Evolutionary conservation across 2,329 filamentous ascomycete species (phyloP).

Genomic region (Teratosphaeria destructans): DNA sequence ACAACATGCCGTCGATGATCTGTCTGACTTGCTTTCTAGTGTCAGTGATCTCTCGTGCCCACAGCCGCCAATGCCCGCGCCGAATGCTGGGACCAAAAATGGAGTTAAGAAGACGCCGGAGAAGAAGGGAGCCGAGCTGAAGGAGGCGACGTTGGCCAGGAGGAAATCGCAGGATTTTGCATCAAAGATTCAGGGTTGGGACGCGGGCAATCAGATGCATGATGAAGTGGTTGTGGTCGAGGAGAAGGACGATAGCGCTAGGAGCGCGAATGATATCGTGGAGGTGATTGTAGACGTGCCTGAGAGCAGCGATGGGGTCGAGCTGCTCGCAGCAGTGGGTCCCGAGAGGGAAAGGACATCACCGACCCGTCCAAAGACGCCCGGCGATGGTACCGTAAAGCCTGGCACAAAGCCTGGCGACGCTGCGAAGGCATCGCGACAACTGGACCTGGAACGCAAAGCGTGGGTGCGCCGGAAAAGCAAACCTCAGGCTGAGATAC

Average conservation of each 20-base stretch:
- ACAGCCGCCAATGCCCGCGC: slow-evolving; percentile 17
- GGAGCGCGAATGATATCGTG: neutral
- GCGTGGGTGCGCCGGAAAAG: slow-evolving; percentile 27
- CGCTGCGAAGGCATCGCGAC: slow-evolving; percentile 9
- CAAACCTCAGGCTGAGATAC: slow-evolving; percentile 28
- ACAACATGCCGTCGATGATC: slow-evolving; percentile 11
- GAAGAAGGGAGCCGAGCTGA: slow-evolving; percentile 17
- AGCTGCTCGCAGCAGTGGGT: slow-evolving; percentile 3
- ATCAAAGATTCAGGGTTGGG: slow-evolving; percentile 24
- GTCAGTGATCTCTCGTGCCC: slow-evolving; percentile 5
- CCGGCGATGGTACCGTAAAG: slow-evolving; percentile 1
- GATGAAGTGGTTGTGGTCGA: slow-evolving; percentile 16
- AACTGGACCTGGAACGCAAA: slow-evolving; percentile 23
- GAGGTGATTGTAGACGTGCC: slow-evolving; percentile 10
- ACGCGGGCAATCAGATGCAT: slow-evolving; percentile 16
- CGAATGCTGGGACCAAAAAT: slow-evolving; percentile 10
- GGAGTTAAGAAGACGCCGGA: slow-evolving; percentile 18
- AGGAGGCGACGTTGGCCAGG: slow-evolving; percentile 14
- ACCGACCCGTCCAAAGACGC: slow-evolving; percentile 1
- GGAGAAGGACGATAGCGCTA: neutral
- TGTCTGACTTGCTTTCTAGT: slow-evolving; percentile 19
- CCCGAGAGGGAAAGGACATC: neutral
- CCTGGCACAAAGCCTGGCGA: slow-evolving; percentile 11
- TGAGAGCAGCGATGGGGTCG: slow-evolving; percentile 2
- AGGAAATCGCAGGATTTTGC: slow-evolving; percentile 24